Base-by-base conservation (phyloP, 2,329 filamentous ascomycete genomes). In the Calonectria pteridis region DNA sequence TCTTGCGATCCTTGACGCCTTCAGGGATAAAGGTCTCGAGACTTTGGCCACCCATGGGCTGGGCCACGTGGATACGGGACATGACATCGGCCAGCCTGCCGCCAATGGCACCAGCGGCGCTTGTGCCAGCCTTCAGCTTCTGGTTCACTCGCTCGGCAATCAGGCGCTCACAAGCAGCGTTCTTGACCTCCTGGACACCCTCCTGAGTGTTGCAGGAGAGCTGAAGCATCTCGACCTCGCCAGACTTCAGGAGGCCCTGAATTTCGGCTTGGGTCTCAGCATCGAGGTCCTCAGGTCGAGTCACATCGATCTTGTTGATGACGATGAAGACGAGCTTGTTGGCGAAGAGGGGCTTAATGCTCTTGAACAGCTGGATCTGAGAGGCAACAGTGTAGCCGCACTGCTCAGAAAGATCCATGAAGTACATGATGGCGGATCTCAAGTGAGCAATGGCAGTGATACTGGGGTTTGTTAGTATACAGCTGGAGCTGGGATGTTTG, bases 401-500 rank as follows among this genome's bases (percentile, higher is more conserved):
- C 88, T 98, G 95, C 88, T 98, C 96, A 28, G 94, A 98, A 75
- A 98, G 89, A 88, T 98, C 96, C 94, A 98, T 98, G 84, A 98
- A 98, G 86, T 98, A 98, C 73, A 98, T 89, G 77, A 99, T 97
- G 71, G 96, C 96, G 51, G 96, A 97, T 81, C 96, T 92, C 83
- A 99, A 89, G 88, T 99, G 97, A 66, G 97, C 97, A 87, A 99
- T 98, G 14, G 97, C 97, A 23, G 96, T 98, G 79, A 99, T 98
- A 75, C 94, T 82, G 40, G 23, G 49, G 20, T 26, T 55, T 63
- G 67, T 77, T 51, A 76, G 50, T 33, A 53, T 29, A 5, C 7
- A 23, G 6, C 6, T 26, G 13, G 5, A 23, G 20, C 16, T 5
- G 1, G 31, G 23, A 28, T 29, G 3, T 6, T 28, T 23, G 14